A percentile compares a stretch with the other conserved stretches of the same genome.
These are phyloP conservation scores for Dovyalis caffra DNA, from an alignment of 345 rosid species.

Conservation along the genomic window DNA sequence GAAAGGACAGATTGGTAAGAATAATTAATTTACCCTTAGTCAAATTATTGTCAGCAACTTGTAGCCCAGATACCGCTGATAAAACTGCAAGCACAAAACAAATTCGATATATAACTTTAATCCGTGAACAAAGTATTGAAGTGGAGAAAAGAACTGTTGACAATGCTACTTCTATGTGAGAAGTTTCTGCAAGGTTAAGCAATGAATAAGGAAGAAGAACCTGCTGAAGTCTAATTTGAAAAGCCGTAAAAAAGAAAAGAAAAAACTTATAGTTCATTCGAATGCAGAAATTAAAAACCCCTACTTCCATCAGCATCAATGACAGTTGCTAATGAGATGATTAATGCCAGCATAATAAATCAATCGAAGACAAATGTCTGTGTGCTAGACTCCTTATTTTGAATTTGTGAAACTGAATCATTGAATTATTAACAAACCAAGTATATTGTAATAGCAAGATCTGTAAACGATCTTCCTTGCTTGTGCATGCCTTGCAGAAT, in stretches of 20 bases:
- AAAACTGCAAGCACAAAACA: slow-evolving; percentile 59
- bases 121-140: not conserved
- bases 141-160: not conserved
- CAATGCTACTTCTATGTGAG: not conserved
- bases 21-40: slow-evolving; percentile 47
- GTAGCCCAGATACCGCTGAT: slow-evolving; percentile 76
- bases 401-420: not conserved
- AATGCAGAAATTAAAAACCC: slow-evolving; percentile 1
- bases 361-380: not conserved
- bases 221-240: slow-evolving; percentile 1
- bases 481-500: slow-evolving; percentile 1
- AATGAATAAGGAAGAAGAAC: not conserved
- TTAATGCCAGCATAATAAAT: not conserved
- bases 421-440: not conserved
- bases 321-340: not conserved
- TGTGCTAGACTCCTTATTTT: not conserved
- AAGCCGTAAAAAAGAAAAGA: not conserved
- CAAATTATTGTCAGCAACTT: slow-evolving; percentile 47
- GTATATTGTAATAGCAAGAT: not conserved
- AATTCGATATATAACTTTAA: slow-evolving; percentile 1
- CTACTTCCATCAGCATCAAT: not conserved
- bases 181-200: not conserved
- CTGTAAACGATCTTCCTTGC: not conserved
- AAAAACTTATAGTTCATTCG: not conserved
- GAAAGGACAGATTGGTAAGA: not conserved